Evolutionary conservation across 768 basidiomycete species (phyloP).

Genomic region (Phlebiopsis gigantea): DNA sequence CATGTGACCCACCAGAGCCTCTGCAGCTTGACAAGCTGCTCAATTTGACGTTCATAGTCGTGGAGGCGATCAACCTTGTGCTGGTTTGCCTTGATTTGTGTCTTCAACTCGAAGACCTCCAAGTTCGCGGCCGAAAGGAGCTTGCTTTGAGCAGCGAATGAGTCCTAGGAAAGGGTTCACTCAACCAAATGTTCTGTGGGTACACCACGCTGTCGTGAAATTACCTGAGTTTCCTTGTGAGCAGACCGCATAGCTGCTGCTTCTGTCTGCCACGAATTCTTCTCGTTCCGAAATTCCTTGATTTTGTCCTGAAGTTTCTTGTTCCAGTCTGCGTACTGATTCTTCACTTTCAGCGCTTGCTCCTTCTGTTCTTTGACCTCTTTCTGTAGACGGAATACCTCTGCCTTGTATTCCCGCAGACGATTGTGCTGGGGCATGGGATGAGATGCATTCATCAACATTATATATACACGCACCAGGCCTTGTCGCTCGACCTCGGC

Average conservation of each 20-base stretch:
- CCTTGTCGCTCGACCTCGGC: constrained; percentile 82
- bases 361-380: constrained; percentile 71
- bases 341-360: constrained; percentile 67
- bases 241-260: constrained; percentile 62
- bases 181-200: not conserved
- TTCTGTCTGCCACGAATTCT: constrained; percentile 69
- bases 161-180: constrained; percentile 44
- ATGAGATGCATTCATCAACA: not conserved
- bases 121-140: constrained; percentile 64
- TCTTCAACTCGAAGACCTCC: constrained; percentile 68
- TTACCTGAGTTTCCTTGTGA: constrained; percentile 65
- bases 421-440: constrained; percentile 61
- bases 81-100: constrained; percentile 68
- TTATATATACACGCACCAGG: constrained; percentile 43
- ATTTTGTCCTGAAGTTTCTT: constrained; percentile 74
- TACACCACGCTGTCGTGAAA: not conserved
- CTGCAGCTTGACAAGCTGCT: constrained; percentile 73
- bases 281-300: constrained; percentile 71
- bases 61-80: constrained; percentile 76
- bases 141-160: constrained; percentile 63
- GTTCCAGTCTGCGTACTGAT: constrained; percentile 83
- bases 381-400: constrained; percentile 59
- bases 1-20: constrained; percentile 59
- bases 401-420: constrained; percentile 67
- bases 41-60: constrained; percentile 86